A percentile compares a stretch with the other conserved stretches of the same genome.
phyloP scores from a whole-genome alignment of 805 yeast genomes.

The Diddensiella caesifluorescens region DNA sequence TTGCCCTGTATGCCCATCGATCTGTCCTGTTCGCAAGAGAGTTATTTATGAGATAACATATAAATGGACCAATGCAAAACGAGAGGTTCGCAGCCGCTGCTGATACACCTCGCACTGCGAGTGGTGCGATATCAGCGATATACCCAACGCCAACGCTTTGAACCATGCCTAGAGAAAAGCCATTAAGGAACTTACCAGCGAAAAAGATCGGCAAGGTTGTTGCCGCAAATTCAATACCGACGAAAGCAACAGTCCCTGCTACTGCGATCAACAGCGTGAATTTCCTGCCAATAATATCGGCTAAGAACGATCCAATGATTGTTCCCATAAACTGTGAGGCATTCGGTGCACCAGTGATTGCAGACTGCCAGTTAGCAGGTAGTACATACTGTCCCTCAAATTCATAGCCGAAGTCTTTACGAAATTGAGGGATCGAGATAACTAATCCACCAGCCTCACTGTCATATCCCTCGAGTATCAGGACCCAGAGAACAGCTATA shows the following conservation, averaged over 20 bases:
- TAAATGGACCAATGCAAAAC: slow-evolving; percentile 15
- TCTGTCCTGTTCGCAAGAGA: slow-evolving; percentile 9
- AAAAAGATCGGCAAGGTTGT: slow-evolving; percentile 10
- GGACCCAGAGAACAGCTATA: slow-evolving; percentile 11
- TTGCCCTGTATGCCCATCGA: slow-evolving; percentile 13
- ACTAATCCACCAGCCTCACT: slow-evolving; percentile 15
- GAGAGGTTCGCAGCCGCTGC: slow-evolving; percentile 8
- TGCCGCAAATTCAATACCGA: slow-evolving; percentile 16
- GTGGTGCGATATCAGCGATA: slow-evolving; percentile 14
- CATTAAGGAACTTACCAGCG: slow-evolving; percentile 17
- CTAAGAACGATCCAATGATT: slow-evolving; percentile 10
- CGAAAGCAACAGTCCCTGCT: slow-evolving; percentile 8
- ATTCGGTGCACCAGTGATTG: slow-evolving; percentile 15
- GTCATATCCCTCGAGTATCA: slow-evolving; percentile 14
- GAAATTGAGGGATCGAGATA: slow-evolving; percentile 8
- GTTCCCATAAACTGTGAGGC: slow-evolving; percentile 12
- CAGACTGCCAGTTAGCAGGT: slow-evolving; percentile 17
- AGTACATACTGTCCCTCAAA: slow-evolving; percentile 10
- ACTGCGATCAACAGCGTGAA: slow-evolving; percentile 6
- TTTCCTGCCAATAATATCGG: slow-evolving; percentile 14
- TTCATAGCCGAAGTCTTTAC: slow-evolving; percentile 13
- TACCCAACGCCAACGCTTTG: slow-evolving; percentile 10
- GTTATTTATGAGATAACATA: slow-evolving; percentile 13
- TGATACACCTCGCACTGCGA: slow-evolving; percentile 7
- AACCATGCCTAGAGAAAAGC: slow-evolving; percentile 14